Base-by-base conservation (phyloP, 2,329 filamentous ascomycete genomes). In the Torrubiella hemipterigena region DNA sequence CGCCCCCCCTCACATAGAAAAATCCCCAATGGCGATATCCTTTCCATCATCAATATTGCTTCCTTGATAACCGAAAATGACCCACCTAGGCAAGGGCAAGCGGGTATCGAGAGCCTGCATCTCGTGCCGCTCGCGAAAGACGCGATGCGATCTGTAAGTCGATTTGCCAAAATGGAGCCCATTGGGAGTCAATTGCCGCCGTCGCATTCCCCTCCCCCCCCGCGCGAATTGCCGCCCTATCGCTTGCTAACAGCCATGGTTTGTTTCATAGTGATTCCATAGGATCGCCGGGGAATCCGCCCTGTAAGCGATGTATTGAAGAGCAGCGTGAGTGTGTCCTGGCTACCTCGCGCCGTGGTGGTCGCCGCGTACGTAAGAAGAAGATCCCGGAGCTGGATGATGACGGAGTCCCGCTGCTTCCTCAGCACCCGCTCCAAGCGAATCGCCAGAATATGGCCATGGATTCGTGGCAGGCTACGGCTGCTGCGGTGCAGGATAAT, bases 301-400 rank as follows among this genome's bases (percentile, higher is more conserved):
- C 55, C 3, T 61, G 58, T 35, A 49, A 54, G 13, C 45, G 55
- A 31, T 61, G 58, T 31, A 41, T 52, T 27, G 50, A 58, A 27
- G 50, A 58, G 28, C 39, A 50, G 30, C 48, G 51, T 23, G 49
- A 59, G 35, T 61, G 58, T 30, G 45, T 59, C 11, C 44, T 61
- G 18, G 56, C 55, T n/a, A 57, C 53, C 5, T 61, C 56, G 9
- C 47, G 48, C 18, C 48, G 58, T 12, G 56, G 57, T 10, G 56
- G 56, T 11, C 48, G 53, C 20, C 49, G 34, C 19, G 31, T 33
- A 12, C 31, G 34, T 15, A 37, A 33, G 28, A 37, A 33, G 13
- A 37, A 29, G 18, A 5, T 19, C 3, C 13, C 22, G 14, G 29
- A 29, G 9, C 12, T 11, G 5, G 24, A 13, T 11, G 24, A n/a